Evolutionary conservation across 129 eudicot species (phyloP), one percentile per base, ranked within the genome.

Genomic region (Smallanthus sonchifolius): DNA sequence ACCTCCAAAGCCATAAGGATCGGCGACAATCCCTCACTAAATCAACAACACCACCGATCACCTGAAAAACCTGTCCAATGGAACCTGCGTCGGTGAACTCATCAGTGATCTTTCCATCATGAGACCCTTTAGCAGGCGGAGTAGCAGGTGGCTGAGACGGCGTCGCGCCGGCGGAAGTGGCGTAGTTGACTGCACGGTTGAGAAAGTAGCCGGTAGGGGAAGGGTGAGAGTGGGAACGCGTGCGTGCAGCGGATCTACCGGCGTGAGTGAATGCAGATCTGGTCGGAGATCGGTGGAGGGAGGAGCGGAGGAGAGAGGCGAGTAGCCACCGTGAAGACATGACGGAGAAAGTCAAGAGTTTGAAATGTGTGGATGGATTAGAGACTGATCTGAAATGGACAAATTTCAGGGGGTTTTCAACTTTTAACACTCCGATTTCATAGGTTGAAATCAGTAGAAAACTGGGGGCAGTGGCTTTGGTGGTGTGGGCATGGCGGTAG

Each of bases 11-110:
- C 97, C 5, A 97, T 94, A 81, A 88, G 69, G 72, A 94, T 94
- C 84, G 93, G 96, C 6, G 98, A 97, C 75, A 94, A 68, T 14
- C 98, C 98, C 2, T 94, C 93, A 1, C 85, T 86, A 30, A 90
- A 93, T 93, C 98, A 32, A 93, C 98, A 9, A 94, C 98, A 10
- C 96, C 98, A 52, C 97, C 98, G n/a, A 94, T 94, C 15, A 94
- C 97, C 85, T 94, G 96, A 52, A 96, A 88, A 24, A 94, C 98
- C 63, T 86, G 69, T 30, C 98, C 86, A 14, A 83, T 74, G 0
- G 83, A 15, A 1, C 83, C 86, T 3, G 80, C 60, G 15, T 83
- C 86, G 16, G 81, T 83, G 70, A 78, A 78, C 83, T 83, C 86
- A 4, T 83, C 83, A 7, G 83, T 83, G 65, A 83, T 78, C 77